These are phyloP conservation scores for Dactylorhiza incarnata DNA, from an alignment of 106 monocot species.

Conservation along the genomic window DNA sequence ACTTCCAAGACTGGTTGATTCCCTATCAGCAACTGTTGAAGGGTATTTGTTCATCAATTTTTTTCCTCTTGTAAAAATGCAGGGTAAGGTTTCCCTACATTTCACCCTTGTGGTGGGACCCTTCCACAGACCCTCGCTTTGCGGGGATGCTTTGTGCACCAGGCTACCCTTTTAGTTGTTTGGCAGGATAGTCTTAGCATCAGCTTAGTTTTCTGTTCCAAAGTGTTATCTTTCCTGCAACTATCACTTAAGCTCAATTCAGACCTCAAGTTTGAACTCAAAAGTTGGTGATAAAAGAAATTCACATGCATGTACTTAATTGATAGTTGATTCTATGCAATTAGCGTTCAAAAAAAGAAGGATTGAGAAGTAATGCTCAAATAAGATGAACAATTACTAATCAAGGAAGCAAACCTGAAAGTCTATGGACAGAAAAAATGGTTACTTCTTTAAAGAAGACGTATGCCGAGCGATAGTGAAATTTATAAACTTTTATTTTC, in stretches of 20 bases:
- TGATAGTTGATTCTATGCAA: background rate
- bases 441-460: background rate
- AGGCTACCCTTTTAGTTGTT: background rate
- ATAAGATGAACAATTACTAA: background rate
- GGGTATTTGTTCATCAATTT: constrained; percentile 38
- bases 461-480: background rate
- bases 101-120: too few species aligned
- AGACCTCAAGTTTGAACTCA: too few species aligned
- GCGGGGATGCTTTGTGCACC: too few species aligned
- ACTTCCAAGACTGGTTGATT: constrained; percentile 72
- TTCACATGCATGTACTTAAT: background rate
- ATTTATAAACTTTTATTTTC: background rate
- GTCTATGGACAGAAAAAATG: background rate
- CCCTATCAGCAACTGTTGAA: constrained; percentile 54
- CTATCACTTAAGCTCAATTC: too few species aligned
- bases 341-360: background rate
- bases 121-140: too few species aligned
- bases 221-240: background rate
- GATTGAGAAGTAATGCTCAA: background rate
- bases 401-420: background rate
- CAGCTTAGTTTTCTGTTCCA: background rate
- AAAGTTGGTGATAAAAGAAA: too few species aligned
- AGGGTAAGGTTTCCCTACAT: too few species aligned
- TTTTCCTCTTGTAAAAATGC: background rate
- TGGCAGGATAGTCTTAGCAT: background rate